Conservation (phyloP, 495 filamentous ascomycete species). For the Recurvomyces mirabilis region DNA sequence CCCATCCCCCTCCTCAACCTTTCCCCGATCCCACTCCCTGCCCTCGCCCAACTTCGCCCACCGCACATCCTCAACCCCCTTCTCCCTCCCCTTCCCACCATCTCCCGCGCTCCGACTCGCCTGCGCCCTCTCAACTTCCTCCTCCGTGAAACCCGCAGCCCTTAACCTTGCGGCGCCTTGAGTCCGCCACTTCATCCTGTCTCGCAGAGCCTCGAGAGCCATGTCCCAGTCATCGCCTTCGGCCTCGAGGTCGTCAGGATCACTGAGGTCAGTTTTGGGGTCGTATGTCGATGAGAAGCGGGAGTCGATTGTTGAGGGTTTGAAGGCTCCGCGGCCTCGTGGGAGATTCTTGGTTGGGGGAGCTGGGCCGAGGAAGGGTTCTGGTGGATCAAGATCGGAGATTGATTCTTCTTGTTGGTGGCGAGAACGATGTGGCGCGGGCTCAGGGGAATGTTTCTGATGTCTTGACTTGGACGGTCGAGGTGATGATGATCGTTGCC, state of each 20-base stretch:
- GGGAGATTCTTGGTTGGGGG: conserved; percentile 40
- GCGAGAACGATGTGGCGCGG: not conserved
- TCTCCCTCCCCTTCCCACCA: conserved; percentile 47
- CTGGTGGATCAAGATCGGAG: conserved; percentile 61
- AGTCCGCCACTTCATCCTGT: conserved; percentile 69
- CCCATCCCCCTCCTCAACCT: conserved; percentile 57
- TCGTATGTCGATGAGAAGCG: conserved; percentile 73
- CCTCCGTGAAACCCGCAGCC: conserved; percentile 67
- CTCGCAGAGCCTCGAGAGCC: conserved; percentile 68
- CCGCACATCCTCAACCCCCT: conserved; percentile 51
- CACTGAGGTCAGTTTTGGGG: conserved; percentile 52
- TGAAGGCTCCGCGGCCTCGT: conserved; percentile 67
- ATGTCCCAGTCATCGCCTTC: conserved; percentile 64
- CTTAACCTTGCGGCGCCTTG: conserved; percentile 67
- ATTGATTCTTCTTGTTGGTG: conserved; percentile 5
- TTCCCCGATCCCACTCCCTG: conserved; percentile 88
- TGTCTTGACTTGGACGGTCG: not conserved
- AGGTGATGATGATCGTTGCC: not conserved
- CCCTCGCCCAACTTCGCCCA: conserved; percentile 72
- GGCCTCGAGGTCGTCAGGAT: conserved; percentile 37
- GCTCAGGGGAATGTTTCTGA: not conserved
- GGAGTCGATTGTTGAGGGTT: conserved; percentile 57
- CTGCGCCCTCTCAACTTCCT: conserved; percentile 69
- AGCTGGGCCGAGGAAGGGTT: conserved; percentile 72
- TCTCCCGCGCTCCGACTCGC: too few relatives aligned